Evolutionary conservation across 2,329 filamentous ascomycete species (phyloP).

Genomic region (Beauveria sp.): DNA sequence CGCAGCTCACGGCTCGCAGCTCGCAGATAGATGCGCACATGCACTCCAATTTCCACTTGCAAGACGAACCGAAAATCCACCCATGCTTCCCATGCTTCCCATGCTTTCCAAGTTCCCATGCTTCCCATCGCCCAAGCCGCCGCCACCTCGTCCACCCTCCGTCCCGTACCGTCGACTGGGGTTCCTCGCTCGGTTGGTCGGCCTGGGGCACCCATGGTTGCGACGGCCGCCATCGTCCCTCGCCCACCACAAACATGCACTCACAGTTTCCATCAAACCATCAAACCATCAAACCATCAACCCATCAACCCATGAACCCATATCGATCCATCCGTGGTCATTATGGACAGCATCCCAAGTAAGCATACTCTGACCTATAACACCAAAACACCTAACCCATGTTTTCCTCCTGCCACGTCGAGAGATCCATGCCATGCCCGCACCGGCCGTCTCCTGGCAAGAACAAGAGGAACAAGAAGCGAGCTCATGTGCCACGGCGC

Average conservation of each 20-base stretch:
- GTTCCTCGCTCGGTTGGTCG: not conserved
- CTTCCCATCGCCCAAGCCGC: not conserved
- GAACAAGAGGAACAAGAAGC: not conserved
- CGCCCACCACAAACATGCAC: not conserved
- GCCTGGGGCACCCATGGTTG: not conserved
- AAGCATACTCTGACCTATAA: not conserved
- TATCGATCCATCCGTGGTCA: not conserved
- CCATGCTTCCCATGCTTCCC: not conserved
- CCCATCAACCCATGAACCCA: not conserved
- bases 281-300: not conserved
- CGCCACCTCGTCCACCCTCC: not conserved
- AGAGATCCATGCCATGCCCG: not conserved
- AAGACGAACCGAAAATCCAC: not conserved
- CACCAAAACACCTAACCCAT: not conserved
- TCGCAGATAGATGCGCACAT: not conserved
- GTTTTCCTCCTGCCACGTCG: not conserved
- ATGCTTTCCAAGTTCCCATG: not conserved
- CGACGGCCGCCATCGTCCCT: not conserved
- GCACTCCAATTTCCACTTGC: not conserved
- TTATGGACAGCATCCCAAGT: not conserved
- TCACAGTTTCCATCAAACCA: not conserved
- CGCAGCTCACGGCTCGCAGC: not conserved
- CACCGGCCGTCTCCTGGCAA: not conserved
- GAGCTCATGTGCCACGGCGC: not conserved
- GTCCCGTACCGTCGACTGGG: not conserved